Evolutionary conservation across 1,284 basidiomycete genomes (phyloP).

Genomic region (Cutaneotrichosporon dermatis): DNA sequence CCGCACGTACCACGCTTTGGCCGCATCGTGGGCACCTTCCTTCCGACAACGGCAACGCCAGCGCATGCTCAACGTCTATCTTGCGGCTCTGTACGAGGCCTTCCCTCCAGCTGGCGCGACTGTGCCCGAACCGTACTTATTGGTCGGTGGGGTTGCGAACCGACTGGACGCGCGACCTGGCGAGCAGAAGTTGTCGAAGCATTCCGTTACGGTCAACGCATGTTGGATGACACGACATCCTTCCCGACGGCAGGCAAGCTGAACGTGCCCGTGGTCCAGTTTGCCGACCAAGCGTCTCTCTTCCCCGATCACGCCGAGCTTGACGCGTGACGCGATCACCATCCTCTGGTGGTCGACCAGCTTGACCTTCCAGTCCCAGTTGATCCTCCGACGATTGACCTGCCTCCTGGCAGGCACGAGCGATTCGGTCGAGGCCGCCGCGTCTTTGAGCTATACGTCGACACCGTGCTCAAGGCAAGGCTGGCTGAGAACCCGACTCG

Average conservation of each 20-base stretch:
- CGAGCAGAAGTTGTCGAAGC: slow-evolving; percentile 60
- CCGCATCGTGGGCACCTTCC: slow-evolving; percentile 64
- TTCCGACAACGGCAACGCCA: slow-evolving; percentile 71
- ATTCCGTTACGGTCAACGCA: slow-evolving; percentile 63
- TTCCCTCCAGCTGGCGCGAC: slow-evolving; percentile 45
- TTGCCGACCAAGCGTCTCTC: slow-evolving; percentile 74
- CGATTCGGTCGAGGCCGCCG: slow-evolving; percentile 66
- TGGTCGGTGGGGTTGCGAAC: slow-evolving; percentile 22
- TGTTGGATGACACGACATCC: slow-evolving; percentile 62
- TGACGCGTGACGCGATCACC: slow-evolving; percentile 47
- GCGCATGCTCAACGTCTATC: slow-evolving; percentile 62
- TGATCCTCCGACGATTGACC: slow-evolving; percentile 74
- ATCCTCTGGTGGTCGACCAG: slow-evolving; percentile 86
- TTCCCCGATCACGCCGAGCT: slow-evolving; percentile 62
- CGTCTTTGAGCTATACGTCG: slow-evolving; percentile 74
- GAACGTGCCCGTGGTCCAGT: slow-evolving; percentile 74
- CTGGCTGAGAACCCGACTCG: slow-evolving; percentile 55
- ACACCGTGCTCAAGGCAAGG: slow-evolving; percentile 72
- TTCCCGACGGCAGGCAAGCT: slow-evolving; percentile 82
- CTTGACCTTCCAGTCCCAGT: slow-evolving; percentile 83
- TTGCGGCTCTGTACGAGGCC: slow-evolving; percentile 61
- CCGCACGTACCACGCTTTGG: slow-evolving; percentile 61
- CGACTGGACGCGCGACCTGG: slow-evolving; percentile 57
- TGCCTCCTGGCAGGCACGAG: slow-evolving; percentile 64
- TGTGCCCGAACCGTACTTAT: slow-evolving; percentile 20